These are phyloP conservation scores for Orbilia ellipsospora DNA, from an alignment of 2,329 filamentous ascomycete species.

Conservation along the genomic window DNA sequence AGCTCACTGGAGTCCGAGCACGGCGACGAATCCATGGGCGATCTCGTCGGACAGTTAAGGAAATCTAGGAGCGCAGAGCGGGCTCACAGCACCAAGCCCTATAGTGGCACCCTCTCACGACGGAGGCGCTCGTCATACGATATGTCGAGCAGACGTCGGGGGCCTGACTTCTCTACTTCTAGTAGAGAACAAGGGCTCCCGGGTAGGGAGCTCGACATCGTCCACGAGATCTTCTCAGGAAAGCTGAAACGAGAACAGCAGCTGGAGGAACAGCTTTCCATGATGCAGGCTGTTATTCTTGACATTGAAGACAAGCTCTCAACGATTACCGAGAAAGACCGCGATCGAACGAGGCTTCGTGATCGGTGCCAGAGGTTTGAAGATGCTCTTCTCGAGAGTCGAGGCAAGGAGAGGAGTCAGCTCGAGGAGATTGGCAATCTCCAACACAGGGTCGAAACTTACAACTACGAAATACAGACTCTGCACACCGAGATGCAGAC, in stretches of 20 bases:
- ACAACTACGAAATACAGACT: conserved; percentile 28
- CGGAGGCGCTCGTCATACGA: too few relatives aligned
- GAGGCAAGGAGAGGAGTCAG: conserved; percentile 14
- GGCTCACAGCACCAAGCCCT: too few relatives aligned
- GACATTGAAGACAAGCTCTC: conserved; percentile 44
- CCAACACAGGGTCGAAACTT: conserved; percentile 10
- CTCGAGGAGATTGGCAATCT: conserved; percentile 22
- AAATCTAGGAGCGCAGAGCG: too few relatives aligned
- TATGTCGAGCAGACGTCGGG: too few relatives aligned
- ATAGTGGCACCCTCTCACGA: too few relatives aligned
- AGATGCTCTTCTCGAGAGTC: conserved; percentile 38
- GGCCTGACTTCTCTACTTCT: neutral
- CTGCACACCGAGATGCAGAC: conserved; percentile 14
- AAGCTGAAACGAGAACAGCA: conserved; percentile 29
- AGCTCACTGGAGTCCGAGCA: too few relatives aligned
- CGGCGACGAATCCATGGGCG: too few relatives aligned
- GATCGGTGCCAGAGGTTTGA: conserved; percentile 39
- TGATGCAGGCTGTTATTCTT: conserved; percentile 26
- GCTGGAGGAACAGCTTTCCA: conserved; percentile 29
- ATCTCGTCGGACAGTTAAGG: too few relatives aligned
- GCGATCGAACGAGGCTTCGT: conserved; percentile 11
- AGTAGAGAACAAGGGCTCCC: conserved; percentile 3
- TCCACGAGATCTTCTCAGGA: conserved; percentile 31
- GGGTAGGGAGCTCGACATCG: conserved; percentile 38
- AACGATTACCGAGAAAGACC: conserved; percentile 30